These are phyloP conservation scores for Debaryomyces udenii DNA, from an alignment of 1,139 yeast genomes.

Conservation along the genomic window DNA sequence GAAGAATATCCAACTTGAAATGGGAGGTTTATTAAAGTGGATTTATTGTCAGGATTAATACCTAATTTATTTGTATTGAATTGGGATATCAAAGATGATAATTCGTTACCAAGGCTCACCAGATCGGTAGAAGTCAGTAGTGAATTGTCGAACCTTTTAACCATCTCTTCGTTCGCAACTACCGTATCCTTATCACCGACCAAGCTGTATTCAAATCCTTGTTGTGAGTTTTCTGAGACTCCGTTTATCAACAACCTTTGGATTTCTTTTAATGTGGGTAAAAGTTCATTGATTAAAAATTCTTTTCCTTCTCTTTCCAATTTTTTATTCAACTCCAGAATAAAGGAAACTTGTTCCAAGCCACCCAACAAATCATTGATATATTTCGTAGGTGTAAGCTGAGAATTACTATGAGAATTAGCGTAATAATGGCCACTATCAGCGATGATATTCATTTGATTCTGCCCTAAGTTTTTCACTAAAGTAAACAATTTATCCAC, in stretches of 20 bases:
- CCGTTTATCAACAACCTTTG: conserved; percentile 45
- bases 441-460: conserved; percentile 76
- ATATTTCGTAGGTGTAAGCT: conserved; percentile 60
- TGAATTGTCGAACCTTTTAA: conserved; percentile 37
- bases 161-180: conserved; percentile 42
- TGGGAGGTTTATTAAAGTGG: conserved; percentile 69
- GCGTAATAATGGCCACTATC: conserved; percentile 91
- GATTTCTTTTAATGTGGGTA: conserved; percentile 66
- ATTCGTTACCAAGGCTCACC: conserved; percentile 6
- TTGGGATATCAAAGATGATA: conserved; percentile 14
- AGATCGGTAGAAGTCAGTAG: conserved; percentile 7
- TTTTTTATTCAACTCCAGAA: conserved; percentile 59
- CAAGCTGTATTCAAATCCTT: conserved; percentile 54
- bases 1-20: conserved; percentile 90
- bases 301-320: conserved; percentile 56
- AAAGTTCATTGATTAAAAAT: conserved; percentile 52
- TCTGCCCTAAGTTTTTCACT: conserved; percentile 74
- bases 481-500: conserved; percentile 72
- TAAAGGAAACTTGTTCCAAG: conserved; percentile 70
- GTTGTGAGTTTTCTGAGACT: conserved; percentile 11
- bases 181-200: conserved; percentile 58
- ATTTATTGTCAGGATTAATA: conserved; percentile 14
- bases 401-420: conserved; percentile 64
- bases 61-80: conserved; percentile 14
- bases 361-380: conserved; percentile 72